A percentile compares a stretch with the other conserved stretches of the same genome.
Conservation (phyloP, 805 yeast species). For the Candida germanica region DNA sequence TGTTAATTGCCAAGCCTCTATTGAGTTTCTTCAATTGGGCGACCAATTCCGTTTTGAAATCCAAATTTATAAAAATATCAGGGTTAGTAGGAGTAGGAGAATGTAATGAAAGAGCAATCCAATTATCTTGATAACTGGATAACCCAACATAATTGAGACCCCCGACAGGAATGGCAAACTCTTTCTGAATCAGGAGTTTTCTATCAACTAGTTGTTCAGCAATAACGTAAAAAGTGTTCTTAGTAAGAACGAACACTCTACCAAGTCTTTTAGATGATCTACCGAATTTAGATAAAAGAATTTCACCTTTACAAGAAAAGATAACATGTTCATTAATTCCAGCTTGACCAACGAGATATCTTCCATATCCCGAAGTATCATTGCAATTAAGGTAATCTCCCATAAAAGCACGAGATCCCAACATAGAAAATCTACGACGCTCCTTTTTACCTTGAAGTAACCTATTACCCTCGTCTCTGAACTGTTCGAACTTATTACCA, state of each 20-base stretch:
- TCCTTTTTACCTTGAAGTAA: constrained; percentile 75
- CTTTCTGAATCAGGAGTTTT: constrained; percentile 54
- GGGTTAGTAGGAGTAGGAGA: constrained; percentile 53
- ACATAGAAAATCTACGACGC: constrained; percentile 81
- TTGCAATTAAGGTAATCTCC: constrained; percentile 94
- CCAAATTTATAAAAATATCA: constrained; percentile 76
- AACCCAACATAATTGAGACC: constrained; percentile 62
- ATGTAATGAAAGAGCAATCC: constrained; percentile 70
- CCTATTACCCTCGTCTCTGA: constrained; percentile 79
- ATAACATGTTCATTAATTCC: constrained; percentile 69
- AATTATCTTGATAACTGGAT: constrained; percentile 82
- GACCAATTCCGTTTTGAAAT: constrained; percentile 85
- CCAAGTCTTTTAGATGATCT: constrained; percentile 80
- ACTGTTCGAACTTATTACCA: constrained; percentile 77
- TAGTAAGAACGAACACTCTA: constrained; percentile 69
- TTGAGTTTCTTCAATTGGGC: constrained; percentile 67
- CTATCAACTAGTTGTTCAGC: constrained; percentile 68
- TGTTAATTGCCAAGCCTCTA: constrained; percentile 54
- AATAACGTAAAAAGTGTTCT: constrained; percentile 59
- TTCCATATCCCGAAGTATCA: constrained; percentile 66
- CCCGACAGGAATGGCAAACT: constrained; percentile 57
- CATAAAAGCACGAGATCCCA: constrained; percentile 84
- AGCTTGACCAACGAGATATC: constrained; percentile 63
- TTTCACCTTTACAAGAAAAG: constrained; percentile 81
- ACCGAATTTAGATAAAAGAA: constrained; percentile 82